These are phyloP conservation scores for Penicillium cinerascens DNA, from an alignment of 495 filamentous ascomycete species.

Conservation along the genomic window DNA sequence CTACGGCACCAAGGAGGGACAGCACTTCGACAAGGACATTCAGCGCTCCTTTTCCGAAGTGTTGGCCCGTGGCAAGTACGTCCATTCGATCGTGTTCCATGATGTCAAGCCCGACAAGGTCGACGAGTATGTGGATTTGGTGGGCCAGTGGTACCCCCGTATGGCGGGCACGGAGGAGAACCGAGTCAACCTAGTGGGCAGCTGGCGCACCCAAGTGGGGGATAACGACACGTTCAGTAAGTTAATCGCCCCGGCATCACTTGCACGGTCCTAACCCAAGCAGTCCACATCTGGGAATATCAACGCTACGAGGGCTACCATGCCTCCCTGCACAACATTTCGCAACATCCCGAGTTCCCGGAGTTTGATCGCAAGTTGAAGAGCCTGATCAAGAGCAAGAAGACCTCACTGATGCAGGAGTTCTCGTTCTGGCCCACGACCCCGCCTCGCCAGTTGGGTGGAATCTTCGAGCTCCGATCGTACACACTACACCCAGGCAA, in stretches of 20 bases:
- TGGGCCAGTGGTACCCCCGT: constrained; percentile 88
- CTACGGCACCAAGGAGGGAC: constrained; percentile 92
- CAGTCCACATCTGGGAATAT: constrained; percentile 99
- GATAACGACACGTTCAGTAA: constrained; percentile 96
- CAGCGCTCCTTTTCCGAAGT: constrained; percentile 93
- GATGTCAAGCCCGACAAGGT: constrained; percentile 93
- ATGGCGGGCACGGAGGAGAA: constrained; percentile 79
- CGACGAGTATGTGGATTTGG: constrained; percentile 87
- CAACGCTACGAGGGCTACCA: constrained; percentile 96
- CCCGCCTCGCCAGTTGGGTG: constrained; percentile 81
- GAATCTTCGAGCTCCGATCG: constrained; percentile 92
- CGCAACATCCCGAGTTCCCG: constrained; percentile 71
- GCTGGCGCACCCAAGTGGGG: constrained; percentile 97
- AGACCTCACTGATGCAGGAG: constrained; percentile 94
- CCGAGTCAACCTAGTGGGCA: constrained; percentile 92
- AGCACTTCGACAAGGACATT: constrained; percentile 88
- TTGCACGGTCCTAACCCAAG: neutral
- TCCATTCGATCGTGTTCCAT: constrained; percentile 96
- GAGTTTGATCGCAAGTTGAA: constrained; percentile 81
- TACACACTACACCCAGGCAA: constrained; percentile 96
- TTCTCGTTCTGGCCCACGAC: constrained; percentile 99
- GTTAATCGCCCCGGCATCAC: constrained; percentile 10
- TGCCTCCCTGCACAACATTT: constrained; percentile 79
- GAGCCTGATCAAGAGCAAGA: constrained; percentile 73
- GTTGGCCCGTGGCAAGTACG: constrained; percentile 93